These are phyloP conservation scores for Ophiostoma sp. DNA, from an alignment of 2,329 filamentous ascomycete genomes.

Conservation along the genomic window DNA sequence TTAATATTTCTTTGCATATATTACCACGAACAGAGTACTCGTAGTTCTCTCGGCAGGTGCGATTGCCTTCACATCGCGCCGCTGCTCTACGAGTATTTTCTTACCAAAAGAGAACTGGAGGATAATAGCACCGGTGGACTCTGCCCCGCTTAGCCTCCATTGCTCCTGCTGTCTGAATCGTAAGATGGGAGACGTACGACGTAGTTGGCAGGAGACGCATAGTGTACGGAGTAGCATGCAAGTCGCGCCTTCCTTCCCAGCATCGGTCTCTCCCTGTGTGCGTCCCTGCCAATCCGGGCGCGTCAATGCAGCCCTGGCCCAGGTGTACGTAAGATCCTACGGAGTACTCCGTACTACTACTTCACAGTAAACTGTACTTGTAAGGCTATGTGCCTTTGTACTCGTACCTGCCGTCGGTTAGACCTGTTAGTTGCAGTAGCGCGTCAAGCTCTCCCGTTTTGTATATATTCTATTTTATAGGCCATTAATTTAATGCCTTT, in stretches of 20 bases:
- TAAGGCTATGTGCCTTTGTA: slow-evolving; percentile 9
- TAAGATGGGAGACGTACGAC: not conserved
- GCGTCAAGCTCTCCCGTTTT: slow-evolving; percentile 2
- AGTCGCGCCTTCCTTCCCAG: not conserved
- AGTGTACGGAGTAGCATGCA: not conserved
- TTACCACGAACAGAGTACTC: too few relatives aligned
- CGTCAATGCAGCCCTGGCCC: slow-evolving; percentile 10
- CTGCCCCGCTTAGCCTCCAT: not conserved
- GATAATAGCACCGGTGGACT: not conserved
- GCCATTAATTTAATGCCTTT: not conserved
- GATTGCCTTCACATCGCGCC: not conserved
- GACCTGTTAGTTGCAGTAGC: slow-evolving; percentile 3
- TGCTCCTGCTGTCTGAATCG: too few relatives aligned
- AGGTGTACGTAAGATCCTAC: not conserved
- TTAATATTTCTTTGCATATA: too few relatives aligned
- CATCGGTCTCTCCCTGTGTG: not conserved
- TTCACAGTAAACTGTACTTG: not conserved
- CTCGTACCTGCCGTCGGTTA: slow-evolving; percentile 11
- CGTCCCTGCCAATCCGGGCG: slow-evolving; percentile 1
- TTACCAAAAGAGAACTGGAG: not conserved
- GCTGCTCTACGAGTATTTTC: not conserved
- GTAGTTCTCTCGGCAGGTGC: not conserved
- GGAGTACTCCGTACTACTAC: not conserved
- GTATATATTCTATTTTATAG: not conserved
- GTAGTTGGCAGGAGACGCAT: not conserved